Evolutionary conservation across 768 basidiomycete species (phyloP).

Genomic region (Serendipita sp.): DNA sequence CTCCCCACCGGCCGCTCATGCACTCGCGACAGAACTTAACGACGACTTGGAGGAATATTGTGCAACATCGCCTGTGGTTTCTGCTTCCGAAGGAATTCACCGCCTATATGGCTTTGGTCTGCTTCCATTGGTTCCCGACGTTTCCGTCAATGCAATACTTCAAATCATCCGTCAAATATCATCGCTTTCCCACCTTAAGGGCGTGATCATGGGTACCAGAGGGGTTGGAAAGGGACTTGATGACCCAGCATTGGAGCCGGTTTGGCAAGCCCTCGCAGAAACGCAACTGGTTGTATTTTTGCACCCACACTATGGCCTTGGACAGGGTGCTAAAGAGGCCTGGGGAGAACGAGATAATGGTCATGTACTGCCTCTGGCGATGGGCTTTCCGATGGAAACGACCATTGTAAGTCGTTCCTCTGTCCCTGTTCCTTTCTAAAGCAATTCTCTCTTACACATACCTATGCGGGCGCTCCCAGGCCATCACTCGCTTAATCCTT

Average conservation of each 20-base stretch:
- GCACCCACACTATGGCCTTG: conserved; percentile 74
- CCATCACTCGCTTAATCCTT: conserved; percentile 49
- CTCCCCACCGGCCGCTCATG: conserved; percentile 44
- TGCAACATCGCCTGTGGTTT: conserved; percentile 37
- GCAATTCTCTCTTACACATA: not conserved
- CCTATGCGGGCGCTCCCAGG: not conserved
- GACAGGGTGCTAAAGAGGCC: conserved; percentile 31
- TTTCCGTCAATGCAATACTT: conserved; percentile 39
- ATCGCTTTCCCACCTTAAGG: conserved; percentile 46
- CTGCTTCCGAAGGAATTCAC: conserved; percentile 25
- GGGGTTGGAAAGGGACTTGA: conserved; percentile 70
- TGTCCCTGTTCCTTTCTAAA: not conserved
- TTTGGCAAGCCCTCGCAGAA: conserved; percentile 64
- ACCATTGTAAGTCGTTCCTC: conserved; percentile 43
- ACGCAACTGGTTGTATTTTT: conserved; percentile 63
- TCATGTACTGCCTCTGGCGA: conserved; percentile 71
- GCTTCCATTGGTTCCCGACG: conserved; percentile 60
- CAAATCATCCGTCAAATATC: conserved; percentile 52
- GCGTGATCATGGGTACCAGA: conserved; percentile 67
- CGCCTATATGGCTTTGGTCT: conserved; percentile 75
- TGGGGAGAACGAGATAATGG: conserved; percentile 72
- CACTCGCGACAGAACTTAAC: conserved; percentile 57
- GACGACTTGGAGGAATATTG: conserved; percentile 67
- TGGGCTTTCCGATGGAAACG: conserved; percentile 85
- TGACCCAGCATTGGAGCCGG: conserved; percentile 57